Percentiles rank a stretch among this genome's conserved stretches.
Evolutionary conservation across 2,329 filamentous ascomycete species (phyloP).

Genomic region (Hymenotorrendiella dingleyae): DNA sequence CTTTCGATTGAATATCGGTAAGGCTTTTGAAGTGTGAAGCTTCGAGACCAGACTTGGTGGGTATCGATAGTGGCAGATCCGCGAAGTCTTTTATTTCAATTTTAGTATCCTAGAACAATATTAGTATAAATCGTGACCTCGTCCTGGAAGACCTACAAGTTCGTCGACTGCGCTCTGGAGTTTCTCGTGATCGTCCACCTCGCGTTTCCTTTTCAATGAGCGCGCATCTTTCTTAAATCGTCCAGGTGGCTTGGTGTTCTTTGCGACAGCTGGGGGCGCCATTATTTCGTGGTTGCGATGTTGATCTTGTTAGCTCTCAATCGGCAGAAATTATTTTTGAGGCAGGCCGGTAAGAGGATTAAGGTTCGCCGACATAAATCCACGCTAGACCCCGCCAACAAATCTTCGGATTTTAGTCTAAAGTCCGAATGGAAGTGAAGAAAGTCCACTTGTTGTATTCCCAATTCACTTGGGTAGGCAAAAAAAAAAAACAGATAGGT

Average conservation of each 20-base stretch:
- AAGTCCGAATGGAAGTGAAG: too few species aligned
- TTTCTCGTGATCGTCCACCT: constrained; percentile 27
- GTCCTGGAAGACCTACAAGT: constrained; percentile 22
- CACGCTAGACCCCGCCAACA: too few species aligned
- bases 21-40: constrained; percentile 83
- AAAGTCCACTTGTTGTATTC: too few species aligned
- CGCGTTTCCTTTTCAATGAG: constrained; percentile 29
- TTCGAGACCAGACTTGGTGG: constrained; percentile 73
- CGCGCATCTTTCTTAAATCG: constrained; percentile 19
- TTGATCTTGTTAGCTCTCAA: constrained; percentile 5
- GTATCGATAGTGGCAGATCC: constrained; percentile 77
- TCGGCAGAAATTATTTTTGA: constrained; percentile 13
- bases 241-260: constrained; percentile 17
- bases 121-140: constrained; percentile 10
- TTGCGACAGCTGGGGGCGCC: constrained; percentile 20
- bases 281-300: constrained; percentile 16
- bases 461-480: too few species aligned
- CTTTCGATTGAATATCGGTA: constrained; percentile 86
- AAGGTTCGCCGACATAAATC: too few species aligned
- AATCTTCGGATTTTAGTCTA: too few species aligned
- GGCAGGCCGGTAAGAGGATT: too few species aligned
- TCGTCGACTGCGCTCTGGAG: constrained; percentile 28
- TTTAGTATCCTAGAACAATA: constrained; percentile 25
- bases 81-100: constrained; percentile 57
- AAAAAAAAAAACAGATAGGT: too few species aligned